These are phyloP conservation scores for Ascosphaera acerosa DNA, from an alignment of 2,329 filamentous ascomycete genomes.

Conservation along the genomic window DNA sequence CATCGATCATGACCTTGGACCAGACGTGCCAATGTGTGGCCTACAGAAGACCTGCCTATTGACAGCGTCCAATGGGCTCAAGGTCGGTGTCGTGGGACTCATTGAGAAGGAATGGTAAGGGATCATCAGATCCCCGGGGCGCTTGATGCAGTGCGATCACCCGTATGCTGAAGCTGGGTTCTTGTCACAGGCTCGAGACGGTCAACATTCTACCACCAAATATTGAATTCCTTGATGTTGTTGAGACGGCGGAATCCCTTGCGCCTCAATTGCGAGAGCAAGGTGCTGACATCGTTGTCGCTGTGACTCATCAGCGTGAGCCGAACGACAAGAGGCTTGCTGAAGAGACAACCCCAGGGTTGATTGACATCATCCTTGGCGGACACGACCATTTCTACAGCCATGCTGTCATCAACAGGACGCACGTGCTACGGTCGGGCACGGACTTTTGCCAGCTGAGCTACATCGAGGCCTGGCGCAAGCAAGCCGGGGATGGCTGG, in stretches of 20 bases:
- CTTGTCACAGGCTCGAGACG: constrained; percentile 36
- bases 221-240: constrained; percentile 58
- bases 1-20: constrained; percentile 55
- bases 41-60: constrained; percentile 52
- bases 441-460: constrained; percentile 83
- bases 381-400: constrained; percentile 80
- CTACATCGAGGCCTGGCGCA: constrained; percentile 54
- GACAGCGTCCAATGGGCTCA: constrained; percentile 58
- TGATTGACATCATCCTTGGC: constrained; percentile 66
- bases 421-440: constrained; percentile 64
- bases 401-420: constrained; percentile 51
- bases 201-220: constrained; percentile 68
- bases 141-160: not conserved
- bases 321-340: constrained; percentile 78
- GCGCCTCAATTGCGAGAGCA: constrained; percentile 46
- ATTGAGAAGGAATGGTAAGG: constrained; percentile 56
- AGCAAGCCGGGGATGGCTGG: constrained; percentile 32
- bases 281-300: constrained; percentile 62
- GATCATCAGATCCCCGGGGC: not conserved
- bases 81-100: constrained; percentile 62
- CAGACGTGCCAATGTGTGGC: constrained; percentile 47
- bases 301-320: constrained; percentile 64
- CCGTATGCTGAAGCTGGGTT: not conserved
- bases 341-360: constrained; percentile 37
- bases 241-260: constrained; percentile 47